A percentile compares a stretch with the other conserved stretches of the same genome.
phyloP scores from a whole-genome alignment of 1,139 yeast genomes.

The Saccharomycopsis hybrid region DNA sequence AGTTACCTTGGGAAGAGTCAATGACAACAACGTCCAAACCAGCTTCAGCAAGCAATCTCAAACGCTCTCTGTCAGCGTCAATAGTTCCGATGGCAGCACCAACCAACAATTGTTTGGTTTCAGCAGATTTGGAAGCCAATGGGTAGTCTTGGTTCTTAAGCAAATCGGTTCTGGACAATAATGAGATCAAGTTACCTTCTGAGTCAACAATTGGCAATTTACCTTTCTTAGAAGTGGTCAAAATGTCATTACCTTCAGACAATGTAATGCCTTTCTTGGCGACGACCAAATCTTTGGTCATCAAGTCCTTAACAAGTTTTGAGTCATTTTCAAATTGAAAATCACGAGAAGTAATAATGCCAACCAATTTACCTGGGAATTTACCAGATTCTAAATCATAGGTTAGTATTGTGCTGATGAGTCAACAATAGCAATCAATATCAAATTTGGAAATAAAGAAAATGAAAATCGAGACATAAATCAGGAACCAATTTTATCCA shows the following conservation, averaged over 20 bases:
- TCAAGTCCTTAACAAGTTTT: conserved; percentile 63
- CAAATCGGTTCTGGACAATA: conserved; percentile 92
- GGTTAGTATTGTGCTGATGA: background rate
- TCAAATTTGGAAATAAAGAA: too few relatives aligned
- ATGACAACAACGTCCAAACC: conserved; percentile 95
- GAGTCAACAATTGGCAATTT: conserved; percentile 89
- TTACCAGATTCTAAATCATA: conserved; percentile 65
- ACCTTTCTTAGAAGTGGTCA: conserved; percentile 94
- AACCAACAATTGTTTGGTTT: conserved; percentile 92
- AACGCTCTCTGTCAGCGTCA: conserved; percentile 80
- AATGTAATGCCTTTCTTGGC: conserved; percentile 78
- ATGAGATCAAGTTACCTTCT: conserved; percentile 70
- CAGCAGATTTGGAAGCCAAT: conserved; percentile 85
- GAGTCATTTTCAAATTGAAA: conserved; percentile 75
- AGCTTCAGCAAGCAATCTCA: conserved; percentile 79
- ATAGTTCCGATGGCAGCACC: conserved; percentile 99
- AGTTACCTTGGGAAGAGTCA: conserved; percentile 98
- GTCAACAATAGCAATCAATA: too few relatives aligned
- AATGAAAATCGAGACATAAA: conserved; percentile 13
- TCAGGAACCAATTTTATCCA: conserved; percentile 67
- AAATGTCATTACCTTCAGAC: conserved; percentile 80
- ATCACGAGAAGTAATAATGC: conserved; percentile 96
- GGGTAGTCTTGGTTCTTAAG: conserved; percentile 95
- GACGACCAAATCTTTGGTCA: conserved; percentile 86
- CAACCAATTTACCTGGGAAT: conserved; percentile 83